Evolutionary conservation across 2,329 filamentous ascomycete genomes (phyloP), one percentile per base, ranked within the genome.

Genomic region (Ceratocystiopsis minuta): DNA sequence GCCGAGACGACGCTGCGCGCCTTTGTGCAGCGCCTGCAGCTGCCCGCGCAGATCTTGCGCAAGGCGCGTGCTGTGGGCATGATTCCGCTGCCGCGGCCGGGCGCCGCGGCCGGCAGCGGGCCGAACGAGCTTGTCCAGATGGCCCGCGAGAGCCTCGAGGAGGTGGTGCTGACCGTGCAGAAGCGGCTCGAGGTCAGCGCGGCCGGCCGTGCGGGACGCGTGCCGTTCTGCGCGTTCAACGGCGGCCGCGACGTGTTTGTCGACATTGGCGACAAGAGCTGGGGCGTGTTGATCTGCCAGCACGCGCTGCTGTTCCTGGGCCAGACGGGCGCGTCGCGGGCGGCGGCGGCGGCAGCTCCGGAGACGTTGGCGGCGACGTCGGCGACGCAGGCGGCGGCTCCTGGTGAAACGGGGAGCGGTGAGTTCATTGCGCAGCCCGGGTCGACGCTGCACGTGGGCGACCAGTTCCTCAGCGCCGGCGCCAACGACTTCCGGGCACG

Each of bases 141-240:
- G 53, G 74, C 80, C 28, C 77, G 90, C 16, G 90, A 98, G 62
- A 81, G 81, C 44, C 72, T 98, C 16, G 90, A 98, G 58, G 90
- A 98, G 63, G 95, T 88, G 0, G 90, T 98, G 0, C 68, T 98
- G 12, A 85, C 93, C 2, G 84, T 90, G 16, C 88, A 96, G 59
- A 88, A 92, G 57, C 86, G 85, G 39, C 70, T 98, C 5, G 88
- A 96, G 60, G 72, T 87, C 52, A 83, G 78, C 35, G 63, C 71
- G 1, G 80, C 80, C 28, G 80, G 80, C 58, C 69, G 52, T 46
- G 42, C 52, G 20, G 52, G 54, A 7, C 50, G 55, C 18, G 64
- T 98, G 31, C 90, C 90, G 0, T 98, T 96, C 55, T 98, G 90
- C 56, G 90, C 90, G 17, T 98, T 98, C 66, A 98, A 98, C 58